Percentiles rank a stretch among this genome's conserved stretches.
Conservation (phyloP, 2,329 filamentous ascomycete species). For the Fusarium hostae region DNA sequence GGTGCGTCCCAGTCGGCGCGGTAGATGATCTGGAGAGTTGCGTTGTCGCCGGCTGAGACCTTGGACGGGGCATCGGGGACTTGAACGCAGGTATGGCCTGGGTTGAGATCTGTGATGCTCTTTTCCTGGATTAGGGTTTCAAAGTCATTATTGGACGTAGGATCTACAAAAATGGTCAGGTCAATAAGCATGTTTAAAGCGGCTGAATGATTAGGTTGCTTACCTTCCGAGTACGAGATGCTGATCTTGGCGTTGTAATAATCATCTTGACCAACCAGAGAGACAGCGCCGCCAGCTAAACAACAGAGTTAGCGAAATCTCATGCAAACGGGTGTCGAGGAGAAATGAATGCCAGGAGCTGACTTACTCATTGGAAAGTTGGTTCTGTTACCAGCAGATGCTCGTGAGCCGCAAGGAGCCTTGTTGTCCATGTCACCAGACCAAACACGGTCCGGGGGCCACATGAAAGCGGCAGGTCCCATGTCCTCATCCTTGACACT, state of each 20-base stretch:
- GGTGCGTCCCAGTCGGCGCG: conserved; percentile 56
- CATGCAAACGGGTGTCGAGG: not conserved
- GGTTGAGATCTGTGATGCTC: conserved; percentile 53
- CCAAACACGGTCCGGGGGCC: conserved; percentile 69
- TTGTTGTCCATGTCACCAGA: conserved; percentile 64
- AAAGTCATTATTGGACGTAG: conserved; percentile 54
- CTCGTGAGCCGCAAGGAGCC: conserved; percentile 66
- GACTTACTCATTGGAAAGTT: conserved; percentile 63
- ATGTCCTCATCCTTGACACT: conserved; percentile 46
- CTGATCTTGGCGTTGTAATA: conserved; percentile 65
- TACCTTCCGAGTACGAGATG: conserved; percentile 64
- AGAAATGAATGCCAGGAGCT: not conserved
- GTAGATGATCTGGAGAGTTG: conserved; percentile 62
- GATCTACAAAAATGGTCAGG: conserved; percentile 46
- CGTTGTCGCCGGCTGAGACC: conserved; percentile 55
- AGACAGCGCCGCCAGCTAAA: conserved; percentile 63
- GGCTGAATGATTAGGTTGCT: fast-evolving
- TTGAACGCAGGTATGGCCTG: conserved; percentile 59
- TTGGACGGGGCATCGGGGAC: conserved; percentile 50
- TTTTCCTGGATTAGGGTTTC: conserved; percentile 51
- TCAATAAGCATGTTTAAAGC: not conserved
- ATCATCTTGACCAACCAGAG: conserved; percentile 67
- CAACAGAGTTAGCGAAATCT: not conserved
- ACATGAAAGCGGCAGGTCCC: conserved; percentile 70
- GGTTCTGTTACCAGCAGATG: conserved; percentile 61